Conservation (phyloP, 306 rosid genomes). For the Astragalus glycyphyllos region DNA sequence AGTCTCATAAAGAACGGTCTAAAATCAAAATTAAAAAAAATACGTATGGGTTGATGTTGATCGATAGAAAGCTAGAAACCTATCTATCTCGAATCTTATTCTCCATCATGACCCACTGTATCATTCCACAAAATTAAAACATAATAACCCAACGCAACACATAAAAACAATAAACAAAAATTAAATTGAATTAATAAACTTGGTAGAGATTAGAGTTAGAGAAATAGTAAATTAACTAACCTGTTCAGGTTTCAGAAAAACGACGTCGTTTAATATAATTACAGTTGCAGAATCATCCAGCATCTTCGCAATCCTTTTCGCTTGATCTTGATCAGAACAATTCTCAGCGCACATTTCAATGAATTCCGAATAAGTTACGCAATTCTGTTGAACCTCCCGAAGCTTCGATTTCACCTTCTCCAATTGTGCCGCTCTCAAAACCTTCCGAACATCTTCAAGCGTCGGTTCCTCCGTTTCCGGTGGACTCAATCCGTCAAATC, state of each 20-base stretch:
- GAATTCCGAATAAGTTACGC: constrained; percentile 60
- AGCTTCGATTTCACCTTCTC: constrained; percentile 71
- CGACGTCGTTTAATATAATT: constrained; percentile 70
- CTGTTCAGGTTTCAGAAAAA: constrained; percentile 78
- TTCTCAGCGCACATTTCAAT: constrained; percentile 62
- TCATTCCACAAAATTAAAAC: constrained; percentile 43
- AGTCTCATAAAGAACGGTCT: constrained; percentile 33
- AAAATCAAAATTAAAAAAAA: constrained; percentile 2
- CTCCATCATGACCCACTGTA: constrained; percentile 50
- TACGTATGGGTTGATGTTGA: background rate
- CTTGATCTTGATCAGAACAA: constrained; percentile 59
- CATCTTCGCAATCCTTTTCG: constrained; percentile 54
- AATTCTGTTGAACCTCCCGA: constrained; percentile 45
- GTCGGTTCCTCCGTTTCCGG: constrained; percentile 32
- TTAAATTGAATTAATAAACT: background rate
- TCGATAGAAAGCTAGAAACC: constrained; percentile 37
- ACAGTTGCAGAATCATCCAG: constrained; percentile 76
- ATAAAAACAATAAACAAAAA: background rate
- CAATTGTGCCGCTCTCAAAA: constrained; percentile 60
- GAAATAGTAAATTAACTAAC: constrained; percentile 44
- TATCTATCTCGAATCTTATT: constrained; percentile 35
- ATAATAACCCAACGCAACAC: constrained; percentile 27
- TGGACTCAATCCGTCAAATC: constrained; percentile 67
- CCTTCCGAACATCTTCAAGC: constrained; percentile 57
- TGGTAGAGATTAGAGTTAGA: background rate